A percentile compares a stretch with the other conserved stretches of the same genome.
These are phyloP conservation scores for Wickerhamomyces kurtzmanii DNA, from an alignment of 805 yeast genomes.

Conservation along the genomic window DNA sequence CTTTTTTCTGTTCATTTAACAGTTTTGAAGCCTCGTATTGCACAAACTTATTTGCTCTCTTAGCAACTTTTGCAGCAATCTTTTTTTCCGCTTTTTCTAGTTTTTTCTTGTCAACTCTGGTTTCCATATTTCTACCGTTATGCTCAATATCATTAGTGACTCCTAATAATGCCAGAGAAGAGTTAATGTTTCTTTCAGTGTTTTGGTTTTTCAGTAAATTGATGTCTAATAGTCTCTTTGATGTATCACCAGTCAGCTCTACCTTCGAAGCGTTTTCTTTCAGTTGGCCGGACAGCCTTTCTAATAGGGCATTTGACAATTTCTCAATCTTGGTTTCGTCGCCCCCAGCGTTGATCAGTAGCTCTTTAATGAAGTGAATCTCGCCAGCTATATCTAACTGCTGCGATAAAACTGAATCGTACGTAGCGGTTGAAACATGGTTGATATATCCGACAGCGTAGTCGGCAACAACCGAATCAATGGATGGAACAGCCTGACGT, in stretches of 20 bases:
- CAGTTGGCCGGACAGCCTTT: conserved; percentile 40
- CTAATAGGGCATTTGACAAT: conserved; percentile 36
- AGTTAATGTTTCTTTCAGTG: conserved; percentile 59
- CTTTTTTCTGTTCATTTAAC: conserved; percentile 50
- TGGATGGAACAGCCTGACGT: conserved; percentile 76
- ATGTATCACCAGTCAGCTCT: conserved; percentile 76
- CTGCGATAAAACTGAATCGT: conserved; percentile 74
- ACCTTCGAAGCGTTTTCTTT: conserved; percentile 62
- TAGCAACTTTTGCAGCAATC: conserved; percentile 95
- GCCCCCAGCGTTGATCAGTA: conserved; percentile 82
- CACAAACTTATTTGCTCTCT: conserved; percentile 71
- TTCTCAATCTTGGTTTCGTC: conserved; percentile 39
- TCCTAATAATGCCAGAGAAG: conserved; percentile 68
- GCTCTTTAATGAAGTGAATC: conserved; percentile 51
- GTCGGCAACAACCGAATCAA: conserved; percentile 79
- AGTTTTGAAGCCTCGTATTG: conserved; percentile 91
- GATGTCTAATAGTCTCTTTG: conserved; percentile 76
- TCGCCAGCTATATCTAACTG: conserved; percentile 61
- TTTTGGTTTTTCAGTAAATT: conserved; percentile 57
- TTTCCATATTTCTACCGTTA: conserved; percentile 84
- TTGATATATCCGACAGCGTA: conserved; percentile 89
- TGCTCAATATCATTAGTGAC: conserved; percentile 83
- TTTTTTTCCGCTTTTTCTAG: conserved; percentile 95
- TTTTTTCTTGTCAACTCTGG: conserved; percentile 92
- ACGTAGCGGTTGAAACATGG: conserved; percentile 68